Base-by-base conservation (phyloP, 2,329 filamentous ascomycete genomes). In the Coniochaeta ligniaria region DNA sequence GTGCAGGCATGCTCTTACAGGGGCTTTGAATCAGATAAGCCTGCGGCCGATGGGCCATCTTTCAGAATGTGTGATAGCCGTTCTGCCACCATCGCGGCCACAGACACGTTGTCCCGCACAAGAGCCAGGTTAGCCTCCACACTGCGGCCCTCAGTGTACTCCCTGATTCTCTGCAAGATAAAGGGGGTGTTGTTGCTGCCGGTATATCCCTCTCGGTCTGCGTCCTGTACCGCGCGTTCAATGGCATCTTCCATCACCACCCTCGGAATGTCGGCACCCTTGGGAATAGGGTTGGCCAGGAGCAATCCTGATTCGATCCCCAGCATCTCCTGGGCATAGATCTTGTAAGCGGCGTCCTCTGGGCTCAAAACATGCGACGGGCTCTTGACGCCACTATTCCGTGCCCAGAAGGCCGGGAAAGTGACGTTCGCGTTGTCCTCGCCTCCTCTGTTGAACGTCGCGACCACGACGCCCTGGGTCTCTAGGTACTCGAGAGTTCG, bases 321-420 rank as follows among this genome's bases (percentile, higher is more conserved):
- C 16, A 96, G 79, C 58, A 76, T 79, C 67, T 88, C 83, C 75
- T 96, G 91, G 0, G 92, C 90, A 66, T 90, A 80, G 61, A 96
- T 90, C 60, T 98, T 91, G n/a, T 89, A 87, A 0, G 95, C 95
- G 36, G 95, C 95, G 70, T 98, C 90, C 60, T 80, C 80, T 71
- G 96, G 91, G 65, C 88, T 83, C 59, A 86, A 76, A 47, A 97
- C 83, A 1, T 90, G 84, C 24, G 85, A 83, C 0, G 94, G 94
- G 70, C 92, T 96, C 72, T 80, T 86, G 59, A 89, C 77, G 14
- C 92, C 91, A 72, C 93, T 97, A 47, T 97, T 91, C 45, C 94
- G 81, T 0, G 90, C 91, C 83, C 91, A 99, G 74, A 99, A 99
- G 0, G 91, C 92, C 1, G 95, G 95, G 68, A 98, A 95, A 68